Conservation (phyloP, 257 asterid genomes). For the Orobanche coerulescens region DNA sequence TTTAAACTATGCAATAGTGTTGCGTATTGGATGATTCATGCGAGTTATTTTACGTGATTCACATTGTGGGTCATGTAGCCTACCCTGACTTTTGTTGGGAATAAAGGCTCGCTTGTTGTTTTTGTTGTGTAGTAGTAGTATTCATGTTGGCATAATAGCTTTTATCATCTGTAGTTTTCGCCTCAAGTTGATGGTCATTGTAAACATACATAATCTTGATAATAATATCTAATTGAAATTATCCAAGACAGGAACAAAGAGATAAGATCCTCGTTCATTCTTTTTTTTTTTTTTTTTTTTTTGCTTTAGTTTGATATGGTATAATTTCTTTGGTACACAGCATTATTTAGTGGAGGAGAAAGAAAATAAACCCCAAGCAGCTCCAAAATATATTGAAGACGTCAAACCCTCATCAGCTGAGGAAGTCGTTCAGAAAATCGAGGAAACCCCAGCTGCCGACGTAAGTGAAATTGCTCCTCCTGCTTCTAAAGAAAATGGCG, state of each 20-base stretch:
- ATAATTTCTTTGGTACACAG: slow-evolving; percentile 31
- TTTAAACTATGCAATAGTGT: too few relatives aligned
- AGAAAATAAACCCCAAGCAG: slow-evolving; percentile 25
- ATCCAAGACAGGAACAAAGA: background rate
- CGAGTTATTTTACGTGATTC: too few relatives aligned
- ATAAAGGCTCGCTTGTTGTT: too few relatives aligned
- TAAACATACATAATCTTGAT: too few relatives aligned
- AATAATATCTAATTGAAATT: too few relatives aligned
- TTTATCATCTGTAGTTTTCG: background rate
- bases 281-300: background rate
- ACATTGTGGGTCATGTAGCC: too few relatives aligned
- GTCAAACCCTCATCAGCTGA: slow-evolving; percentile 33
- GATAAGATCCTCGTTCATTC: background rate
- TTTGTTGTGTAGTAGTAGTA: too few relatives aligned
- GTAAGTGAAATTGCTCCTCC: slow-evolving; percentile 37
- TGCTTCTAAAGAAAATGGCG: slow-evolving; percentile 35
- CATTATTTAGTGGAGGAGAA: slow-evolving; percentile 60
- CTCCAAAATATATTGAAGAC: slow-evolving; percentile 40
- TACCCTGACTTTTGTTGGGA: too few relatives aligned
- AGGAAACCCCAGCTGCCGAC: slow-evolving; percentile 41
- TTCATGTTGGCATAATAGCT: background rate
- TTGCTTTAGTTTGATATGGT: background rate
- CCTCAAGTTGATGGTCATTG: background rate
- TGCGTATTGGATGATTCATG: too few relatives aligned
- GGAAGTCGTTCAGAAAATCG: slow-evolving; percentile 36